These are phyloP conservation scores for Podila minutissima DNA, from an alignment of 192 early-diverging fungal species.

Conservation along the genomic window DNA sequence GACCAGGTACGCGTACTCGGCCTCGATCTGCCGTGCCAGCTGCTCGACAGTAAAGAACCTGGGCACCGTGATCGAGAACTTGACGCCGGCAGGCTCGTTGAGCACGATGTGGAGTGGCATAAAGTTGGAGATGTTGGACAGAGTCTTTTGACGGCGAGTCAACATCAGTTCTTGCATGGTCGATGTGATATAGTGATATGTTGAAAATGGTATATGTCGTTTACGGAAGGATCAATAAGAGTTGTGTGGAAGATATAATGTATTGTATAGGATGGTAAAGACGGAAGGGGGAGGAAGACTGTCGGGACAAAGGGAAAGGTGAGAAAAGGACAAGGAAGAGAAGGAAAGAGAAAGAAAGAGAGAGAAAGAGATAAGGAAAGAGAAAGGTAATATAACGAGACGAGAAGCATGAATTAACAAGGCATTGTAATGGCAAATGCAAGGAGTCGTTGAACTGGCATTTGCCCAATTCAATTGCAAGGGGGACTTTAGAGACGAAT, in stretches of 20 bases:
- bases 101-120: constrained; percentile 59
- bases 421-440: not conserved
- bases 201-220: not conserved
- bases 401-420: not conserved
- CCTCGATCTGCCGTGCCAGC: constrained; percentile 73
- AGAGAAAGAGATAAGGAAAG: constrained; percentile 24
- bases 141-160: constrained; percentile 40
- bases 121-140: constrained; percentile 54
- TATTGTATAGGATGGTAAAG: not conserved
- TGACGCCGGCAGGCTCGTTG: constrained; percentile 31
- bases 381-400: constrained; percentile 17
- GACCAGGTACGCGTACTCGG: constrained; percentile 68
- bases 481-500: no score
- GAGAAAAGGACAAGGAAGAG: constrained; percentile 18
- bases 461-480: not conserved
- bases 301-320: constrained; percentile 18
- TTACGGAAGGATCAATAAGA: not conserved
- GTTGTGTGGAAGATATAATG: not conserved
- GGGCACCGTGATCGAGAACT: constrained; percentile 65
- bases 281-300: constrained; percentile 4
- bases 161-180: constrained; percentile 21
- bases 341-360: constrained; percentile 37
- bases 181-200: constrained; percentile 17
- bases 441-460: constrained; percentile 9
- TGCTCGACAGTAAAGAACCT: constrained; percentile 68